A percentile compares a stretch with the other conserved stretches of the same genome.
These are phyloP conservation scores for Vanilla planifolia DNA, from an alignment of 106 monocot species.

Conservation along the genomic window DNA sequence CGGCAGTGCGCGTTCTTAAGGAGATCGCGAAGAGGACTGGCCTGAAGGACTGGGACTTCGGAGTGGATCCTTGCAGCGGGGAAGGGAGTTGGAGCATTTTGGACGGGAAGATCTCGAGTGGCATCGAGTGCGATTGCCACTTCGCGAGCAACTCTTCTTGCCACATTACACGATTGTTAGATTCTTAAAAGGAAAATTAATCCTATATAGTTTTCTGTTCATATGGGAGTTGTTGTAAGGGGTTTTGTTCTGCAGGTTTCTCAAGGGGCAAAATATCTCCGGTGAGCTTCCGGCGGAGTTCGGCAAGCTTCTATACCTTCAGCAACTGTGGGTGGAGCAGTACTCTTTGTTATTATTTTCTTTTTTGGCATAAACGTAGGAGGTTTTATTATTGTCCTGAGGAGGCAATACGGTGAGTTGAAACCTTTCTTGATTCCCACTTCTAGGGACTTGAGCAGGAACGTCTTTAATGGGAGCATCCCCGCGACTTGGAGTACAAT, in stretches of 20 bases:
- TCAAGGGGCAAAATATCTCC: slow-evolving; percentile 51
- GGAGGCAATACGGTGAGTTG: too few relatives aligned
- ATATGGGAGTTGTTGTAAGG: neutral
- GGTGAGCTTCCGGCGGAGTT: slow-evolving; percentile 53
- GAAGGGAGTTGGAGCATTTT: slow-evolving; percentile 31
- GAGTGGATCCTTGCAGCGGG: slow-evolving; percentile 55
- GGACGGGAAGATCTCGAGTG: slow-evolving; percentile 13
- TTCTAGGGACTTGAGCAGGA: slow-evolving; percentile 62
- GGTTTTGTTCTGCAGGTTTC: slow-evolving; percentile 13
- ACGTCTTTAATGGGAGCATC: slow-evolving; percentile 44
- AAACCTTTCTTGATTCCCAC: neutral
- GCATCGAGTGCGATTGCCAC: slow-evolving; percentile 43
- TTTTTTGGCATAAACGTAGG: neutral
- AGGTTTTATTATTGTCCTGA: too few relatives aligned
- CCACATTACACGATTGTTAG: slow-evolving; percentile 39
- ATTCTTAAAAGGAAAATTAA: neutral
- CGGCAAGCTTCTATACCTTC: slow-evolving; percentile 28
- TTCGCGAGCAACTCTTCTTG: slow-evolving; percentile 27
- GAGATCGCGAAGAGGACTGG: slow-evolving; percentile 36
- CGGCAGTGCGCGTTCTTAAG: slow-evolving; percentile 33
- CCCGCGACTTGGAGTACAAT: slow-evolving; percentile 39
- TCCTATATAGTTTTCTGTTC: neutral
- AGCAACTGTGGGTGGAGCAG: slow-evolving; percentile 34
- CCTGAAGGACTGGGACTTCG: slow-evolving; percentile 55
- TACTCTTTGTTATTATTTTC: neutral